These are phyloP conservation scores for Pelargonium citronellum DNA, from an alignment of 441 rosid genomes.

Conservation along the genomic window DNA sequence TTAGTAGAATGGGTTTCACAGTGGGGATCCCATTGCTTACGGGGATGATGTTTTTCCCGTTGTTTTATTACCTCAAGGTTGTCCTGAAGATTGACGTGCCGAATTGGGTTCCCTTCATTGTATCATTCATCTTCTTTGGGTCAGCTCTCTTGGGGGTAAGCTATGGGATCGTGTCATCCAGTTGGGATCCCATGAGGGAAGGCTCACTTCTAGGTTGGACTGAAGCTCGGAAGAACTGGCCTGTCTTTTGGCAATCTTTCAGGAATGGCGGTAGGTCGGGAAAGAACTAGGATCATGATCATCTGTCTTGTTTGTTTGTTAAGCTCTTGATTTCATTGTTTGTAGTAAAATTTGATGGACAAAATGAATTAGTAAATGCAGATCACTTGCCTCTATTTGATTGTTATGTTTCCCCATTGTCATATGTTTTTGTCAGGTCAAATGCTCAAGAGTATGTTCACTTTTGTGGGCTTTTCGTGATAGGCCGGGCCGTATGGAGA, in stretches of 20 bases:
- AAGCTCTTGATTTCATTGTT: too few relatives aligned
- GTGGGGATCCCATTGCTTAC: slow-evolving; percentile 67
- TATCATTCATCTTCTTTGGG: slow-evolving; percentile 79
- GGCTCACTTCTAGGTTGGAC: slow-evolving; percentile 87
- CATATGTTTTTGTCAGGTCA: too few relatives aligned
- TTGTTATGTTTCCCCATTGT: too few relatives aligned
- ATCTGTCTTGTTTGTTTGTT: neutral
- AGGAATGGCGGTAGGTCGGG: slow-evolving; percentile 45
- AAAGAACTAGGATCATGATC: slow-evolving; percentile 32
- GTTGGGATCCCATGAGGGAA: slow-evolving; percentile 92
- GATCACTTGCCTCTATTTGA: too few relatives aligned
- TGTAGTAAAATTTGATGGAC: too few relatives aligned
- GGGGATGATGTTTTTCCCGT: slow-evolving; percentile 74
- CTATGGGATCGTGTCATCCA: slow-evolving; percentile 80
- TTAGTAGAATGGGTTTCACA: slow-evolving; percentile 64
- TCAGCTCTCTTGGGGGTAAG: slow-evolving; percentile 72
- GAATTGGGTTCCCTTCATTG: slow-evolving; percentile 72
- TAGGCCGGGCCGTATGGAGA: neutral
- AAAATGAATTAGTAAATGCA: too few relatives aligned
- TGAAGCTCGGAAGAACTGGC: slow-evolving; percentile 89
- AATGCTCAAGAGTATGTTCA: too few relatives aligned
- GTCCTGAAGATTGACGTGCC: slow-evolving; percentile 74
- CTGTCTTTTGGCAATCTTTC: slow-evolving; percentile 84
- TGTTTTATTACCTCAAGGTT: slow-evolving; percentile 79
- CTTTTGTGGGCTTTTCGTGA: neutral